Base-by-base conservation (phyloP, 2,329 filamentous ascomycete species). In the Periglandula ipomoeae region DNA sequence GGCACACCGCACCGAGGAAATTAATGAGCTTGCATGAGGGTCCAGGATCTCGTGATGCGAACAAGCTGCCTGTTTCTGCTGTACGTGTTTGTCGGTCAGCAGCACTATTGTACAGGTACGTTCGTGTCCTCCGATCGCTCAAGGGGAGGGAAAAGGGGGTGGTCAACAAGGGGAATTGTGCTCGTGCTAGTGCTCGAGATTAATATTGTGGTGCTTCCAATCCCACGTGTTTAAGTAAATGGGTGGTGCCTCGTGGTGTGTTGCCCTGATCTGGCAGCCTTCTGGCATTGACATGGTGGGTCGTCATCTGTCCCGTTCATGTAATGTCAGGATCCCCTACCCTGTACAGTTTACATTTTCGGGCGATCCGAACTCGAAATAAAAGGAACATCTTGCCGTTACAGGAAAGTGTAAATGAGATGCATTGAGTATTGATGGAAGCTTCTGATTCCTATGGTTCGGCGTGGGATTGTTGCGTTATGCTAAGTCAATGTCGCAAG, bases 11-110 rank as follows among this genome's bases (percentile, higher is more conserved):
- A 44, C 27, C 27, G 3, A 5, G 35, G 13, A 37, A 46, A 44
- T 44, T 44, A 44, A 41, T 47, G 32, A 44, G 24, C 40, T 32
- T 50, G 44, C 37, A 41, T 47, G 32, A 44, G 24, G 32, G 11
- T 50, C 39, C 37, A 43, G 48, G 34, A 35, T 39, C 42, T 42
- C 11, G n/a, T 39, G 32, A 34, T 45, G 42, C 20, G 20, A 41
- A 40, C 37, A 40, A 39, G 8, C 27, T 22, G 15, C 27, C 15
- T 20, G 13, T 19, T 45, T 45, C 15, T 26, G 11, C 27, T 30
- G 27, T 30, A 35, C 17, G 6, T 37, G 7, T 37, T 5, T 37
- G 34, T 37, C 34, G 34, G 13, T 37, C 17, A 37, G 17, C n/a
- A n/a, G n/a, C n/a, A n/a, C n/a, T n/a, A n/a, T n/a, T n/a, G n/a